phyloP scores from a whole-genome alignment of 2,329 filamentous ascomycete species.

The Periconia macrospinosa region DNA sequence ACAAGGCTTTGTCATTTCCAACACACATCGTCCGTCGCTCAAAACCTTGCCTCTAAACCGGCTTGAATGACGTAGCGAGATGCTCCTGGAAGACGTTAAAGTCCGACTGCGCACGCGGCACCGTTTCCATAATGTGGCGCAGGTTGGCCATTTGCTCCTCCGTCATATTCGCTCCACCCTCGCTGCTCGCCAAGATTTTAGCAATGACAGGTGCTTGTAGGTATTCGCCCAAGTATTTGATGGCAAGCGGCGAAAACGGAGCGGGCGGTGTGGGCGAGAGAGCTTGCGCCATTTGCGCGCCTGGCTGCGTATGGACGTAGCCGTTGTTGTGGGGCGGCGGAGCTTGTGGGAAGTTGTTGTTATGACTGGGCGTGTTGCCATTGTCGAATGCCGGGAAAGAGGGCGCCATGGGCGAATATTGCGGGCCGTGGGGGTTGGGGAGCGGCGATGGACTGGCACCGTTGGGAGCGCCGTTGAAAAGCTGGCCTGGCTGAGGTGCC shows the following conservation, averaged over 20 bases:
- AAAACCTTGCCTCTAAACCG: not conserved
- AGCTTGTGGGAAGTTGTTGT: not conserved
- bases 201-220: constrained; percentile 47
- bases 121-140: constrained; percentile 65
- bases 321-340: constrained; percentile 4
- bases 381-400: constrained; percentile 29
- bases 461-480: constrained; percentile 19
- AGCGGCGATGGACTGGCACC: constrained; percentile 25
- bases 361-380: constrained; percentile 13
- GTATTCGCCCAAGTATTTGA: constrained; percentile 47
- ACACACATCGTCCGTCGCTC: not conserved
- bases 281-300: constrained; percentile 9
- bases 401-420: constrained; percentile 35
- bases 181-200: constrained; percentile 35
- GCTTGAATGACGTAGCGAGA: constrained; percentile 6
- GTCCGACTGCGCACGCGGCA: constrained; percentile 67
- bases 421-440: constrained; percentile 37
- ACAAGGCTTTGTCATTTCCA: not conserved
- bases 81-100: constrained; percentile 32
- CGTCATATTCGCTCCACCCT: constrained; percentile 35
- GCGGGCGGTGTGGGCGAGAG: constrained; percentile 8
- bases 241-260: constrained; percentile 40
- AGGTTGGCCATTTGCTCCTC: constrained; percentile 72
- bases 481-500: constrained; percentile 19
- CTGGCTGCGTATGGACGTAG: constrained; percentile 3